Evolutionary conservation across 2,329 filamentous ascomycete genomes (phyloP).

Genomic region (Diaporthe helianthi): DNA sequence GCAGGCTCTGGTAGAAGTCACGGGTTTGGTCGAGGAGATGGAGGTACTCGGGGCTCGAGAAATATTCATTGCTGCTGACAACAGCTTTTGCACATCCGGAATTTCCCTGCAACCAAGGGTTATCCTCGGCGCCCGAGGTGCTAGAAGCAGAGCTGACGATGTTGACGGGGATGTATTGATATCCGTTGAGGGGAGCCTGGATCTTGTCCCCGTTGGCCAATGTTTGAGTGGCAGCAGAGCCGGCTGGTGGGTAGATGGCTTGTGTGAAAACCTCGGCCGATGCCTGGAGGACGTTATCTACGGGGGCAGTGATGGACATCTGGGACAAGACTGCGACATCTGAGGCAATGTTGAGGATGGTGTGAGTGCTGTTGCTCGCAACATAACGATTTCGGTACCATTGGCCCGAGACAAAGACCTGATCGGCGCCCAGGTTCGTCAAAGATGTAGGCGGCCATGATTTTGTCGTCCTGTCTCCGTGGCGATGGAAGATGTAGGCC

Average conservation of each 20-base stretch:
- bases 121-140: slow-evolving; percentile 61
- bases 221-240: slow-evolving; percentile 59
- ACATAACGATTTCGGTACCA: slow-evolving; percentile 84
- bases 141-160: slow-evolving; percentile 62
- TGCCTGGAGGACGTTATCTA: slow-evolving; percentile 79
- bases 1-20: slow-evolving; percentile 63
- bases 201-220: slow-evolving; percentile 75
- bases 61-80: slow-evolving; percentile 62
- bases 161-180: slow-evolving; percentile 82
- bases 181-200: slow-evolving; percentile 75
- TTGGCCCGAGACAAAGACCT: slow-evolving; percentile 75
- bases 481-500: slow-evolving; percentile 86
- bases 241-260: slow-evolving; percentile 83
- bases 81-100: slow-evolving; percentile 63
- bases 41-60: slow-evolving; percentile 55
- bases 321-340: slow-evolving; percentile 73
- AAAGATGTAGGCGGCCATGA: slow-evolving; percentile 72
- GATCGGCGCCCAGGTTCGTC: slow-evolving; percentile 79
- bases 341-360: slow-evolving; percentile 71
- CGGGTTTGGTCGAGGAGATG: slow-evolving; percentile 57
- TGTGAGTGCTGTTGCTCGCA: slow-evolving; percentile 59
- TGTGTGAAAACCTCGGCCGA: slow-evolving; percentile 84
- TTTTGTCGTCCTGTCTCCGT: slow-evolving; percentile 88
- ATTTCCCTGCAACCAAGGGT: slow-evolving; percentile 64
- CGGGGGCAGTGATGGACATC: slow-evolving; percentile 74